A percentile compares a stretch with the other conserved stretches of the same genome.
Evolutionary conservation across 2,329 filamentous ascomycete species (phyloP).

Genomic region (Aspergillus aculeatinus): DNA sequence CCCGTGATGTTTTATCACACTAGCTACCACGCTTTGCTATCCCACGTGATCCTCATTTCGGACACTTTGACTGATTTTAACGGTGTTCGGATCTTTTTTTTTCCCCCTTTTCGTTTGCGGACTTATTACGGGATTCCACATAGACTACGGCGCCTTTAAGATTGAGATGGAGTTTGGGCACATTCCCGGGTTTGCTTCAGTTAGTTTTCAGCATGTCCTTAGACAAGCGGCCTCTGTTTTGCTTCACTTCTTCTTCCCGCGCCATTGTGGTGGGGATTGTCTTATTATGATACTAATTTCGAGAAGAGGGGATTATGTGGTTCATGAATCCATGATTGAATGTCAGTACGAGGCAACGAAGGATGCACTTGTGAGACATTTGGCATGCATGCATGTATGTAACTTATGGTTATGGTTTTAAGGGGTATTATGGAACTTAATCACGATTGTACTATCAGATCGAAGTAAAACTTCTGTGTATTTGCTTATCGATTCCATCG

Average conservation of each 20-base stretch:
- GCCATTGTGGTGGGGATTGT: slow-evolving; percentile 3
- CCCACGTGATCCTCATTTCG: not conserved
- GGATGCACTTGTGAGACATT: slow-evolving; percentile 11
- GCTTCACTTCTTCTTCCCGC: slow-evolving; percentile 1
- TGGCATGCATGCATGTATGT: slow-evolving; percentile 14
- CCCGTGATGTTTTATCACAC: not conserved
- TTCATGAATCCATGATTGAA: slow-evolving; percentile 10
- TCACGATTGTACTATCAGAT: not conserved
- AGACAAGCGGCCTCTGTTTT: slow-evolving; percentile 15
- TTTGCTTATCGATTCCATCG: too few relatives aligned
- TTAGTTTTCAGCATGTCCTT: slow-evolving; percentile 16
- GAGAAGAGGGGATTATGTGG: slow-evolving; percentile 2
- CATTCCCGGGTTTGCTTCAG: slow-evolving; percentile 10
- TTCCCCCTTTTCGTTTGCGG: not conserved
- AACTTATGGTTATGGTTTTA: slow-evolving; percentile 11
- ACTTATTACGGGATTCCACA: slow-evolving; percentile 16
- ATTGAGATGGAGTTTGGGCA: slow-evolving; percentile 22
- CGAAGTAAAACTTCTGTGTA: not conserved
- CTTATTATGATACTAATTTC: slow-evolving; percentile 4
- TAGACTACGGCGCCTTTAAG: slow-evolving; percentile 25
- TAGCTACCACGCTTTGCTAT: not conserved
- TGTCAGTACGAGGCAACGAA: slow-evolving; percentile 16
- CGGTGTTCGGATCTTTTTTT: not conserved
- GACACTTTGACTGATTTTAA: slow-evolving; percentile 2
- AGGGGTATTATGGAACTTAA: slow-evolving; percentile 7